phyloP scores from a whole-genome alignment of 805 yeast species.

The Kuraishia floccosa region DNA sequence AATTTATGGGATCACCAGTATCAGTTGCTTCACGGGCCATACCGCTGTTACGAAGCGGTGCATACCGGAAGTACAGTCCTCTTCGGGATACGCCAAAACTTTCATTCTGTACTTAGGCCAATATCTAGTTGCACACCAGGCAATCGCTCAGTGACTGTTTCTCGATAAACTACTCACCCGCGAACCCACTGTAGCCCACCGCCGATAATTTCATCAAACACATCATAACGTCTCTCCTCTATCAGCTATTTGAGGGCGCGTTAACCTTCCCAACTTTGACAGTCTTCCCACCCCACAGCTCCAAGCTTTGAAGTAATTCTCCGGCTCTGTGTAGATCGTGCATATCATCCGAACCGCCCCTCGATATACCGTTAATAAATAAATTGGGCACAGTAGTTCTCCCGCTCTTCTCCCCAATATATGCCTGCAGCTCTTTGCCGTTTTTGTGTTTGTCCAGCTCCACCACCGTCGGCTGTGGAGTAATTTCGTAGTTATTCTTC shows the following conservation, averaged over 20 bases:
- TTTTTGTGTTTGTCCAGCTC: constrained; percentile 76
- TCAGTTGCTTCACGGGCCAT: no score
- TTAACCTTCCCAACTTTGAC: constrained; percentile 37
- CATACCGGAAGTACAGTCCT: no score
- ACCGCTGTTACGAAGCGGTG: no score
- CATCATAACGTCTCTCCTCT: no score
- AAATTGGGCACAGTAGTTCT: constrained; percentile 88
- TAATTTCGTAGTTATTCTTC: constrained; percentile 48
- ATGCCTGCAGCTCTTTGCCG: constrained; percentile 66
- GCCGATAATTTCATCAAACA: no score
- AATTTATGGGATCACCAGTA: no score
- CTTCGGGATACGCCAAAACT: no score
- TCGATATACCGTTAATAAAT: constrained; percentile 57
- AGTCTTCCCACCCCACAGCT: constrained; percentile 51
- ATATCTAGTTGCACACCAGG: no score
- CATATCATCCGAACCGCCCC: constrained; percentile 89
- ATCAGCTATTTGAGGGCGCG: constrained; percentile 42
- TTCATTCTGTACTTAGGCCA: no score
- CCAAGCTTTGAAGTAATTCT: constrained; percentile 36
- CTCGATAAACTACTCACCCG: no score
- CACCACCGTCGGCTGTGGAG: constrained; percentile 63
- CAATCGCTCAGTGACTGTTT: no score
- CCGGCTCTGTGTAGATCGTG: constrained; percentile 46
- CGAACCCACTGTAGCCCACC: no score
- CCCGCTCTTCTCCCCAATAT: constrained; percentile 58